Conservation (phyloP, 2,329 filamentous ascomycete species). For the Aspergillus piperis region DNA sequence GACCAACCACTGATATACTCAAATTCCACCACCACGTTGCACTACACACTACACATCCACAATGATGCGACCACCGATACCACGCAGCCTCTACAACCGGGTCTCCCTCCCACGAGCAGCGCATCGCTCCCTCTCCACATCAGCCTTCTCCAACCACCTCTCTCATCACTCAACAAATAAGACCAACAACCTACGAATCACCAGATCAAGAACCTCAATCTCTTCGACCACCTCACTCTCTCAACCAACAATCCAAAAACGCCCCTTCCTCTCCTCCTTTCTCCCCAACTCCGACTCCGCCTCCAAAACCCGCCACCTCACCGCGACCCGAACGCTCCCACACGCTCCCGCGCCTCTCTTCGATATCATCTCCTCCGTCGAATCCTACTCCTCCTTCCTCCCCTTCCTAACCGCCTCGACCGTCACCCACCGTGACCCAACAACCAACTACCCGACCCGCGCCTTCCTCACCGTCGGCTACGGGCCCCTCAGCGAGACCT, state of each 20-base stretch:
- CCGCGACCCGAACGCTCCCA: slow-evolving; percentile 73
- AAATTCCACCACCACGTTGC: background rate
- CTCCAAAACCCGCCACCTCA: slow-evolving; percentile 64
- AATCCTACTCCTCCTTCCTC: slow-evolving; percentile 82
- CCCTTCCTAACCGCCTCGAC: slow-evolving; percentile 80
- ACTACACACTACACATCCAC: background rate
- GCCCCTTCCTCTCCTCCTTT: background rate
- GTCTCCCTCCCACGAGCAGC: background rate
- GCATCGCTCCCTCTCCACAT: slow-evolving; percentile 1
- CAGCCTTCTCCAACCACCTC: background rate
- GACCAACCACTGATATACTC: background rate
- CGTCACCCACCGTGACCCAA: slow-evolving; percentile 71
- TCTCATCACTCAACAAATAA: background rate
- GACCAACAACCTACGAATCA: background rate
- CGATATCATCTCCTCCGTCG: slow-evolving; percentile 82
- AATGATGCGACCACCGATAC: slow-evolving; percentile 9
- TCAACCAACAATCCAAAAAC: background rate
- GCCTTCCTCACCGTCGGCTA: slow-evolving; percentile 84
- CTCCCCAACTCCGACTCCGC: slow-evolving; percentile 15
- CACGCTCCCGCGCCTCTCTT: slow-evolving; percentile 74
- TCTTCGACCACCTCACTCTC: background rate
- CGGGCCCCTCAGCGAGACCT: slow-evolving; percentile 78
- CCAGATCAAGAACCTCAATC: background rate
- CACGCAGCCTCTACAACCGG: slow-evolving; percentile 5
- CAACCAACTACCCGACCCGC: slow-evolving; percentile 60